Evolutionary conservation across 768 basidiomycete genomes (phyloP), one percentile per base, ranked within the genome.

Genomic region (Mycena galopus): DNA sequence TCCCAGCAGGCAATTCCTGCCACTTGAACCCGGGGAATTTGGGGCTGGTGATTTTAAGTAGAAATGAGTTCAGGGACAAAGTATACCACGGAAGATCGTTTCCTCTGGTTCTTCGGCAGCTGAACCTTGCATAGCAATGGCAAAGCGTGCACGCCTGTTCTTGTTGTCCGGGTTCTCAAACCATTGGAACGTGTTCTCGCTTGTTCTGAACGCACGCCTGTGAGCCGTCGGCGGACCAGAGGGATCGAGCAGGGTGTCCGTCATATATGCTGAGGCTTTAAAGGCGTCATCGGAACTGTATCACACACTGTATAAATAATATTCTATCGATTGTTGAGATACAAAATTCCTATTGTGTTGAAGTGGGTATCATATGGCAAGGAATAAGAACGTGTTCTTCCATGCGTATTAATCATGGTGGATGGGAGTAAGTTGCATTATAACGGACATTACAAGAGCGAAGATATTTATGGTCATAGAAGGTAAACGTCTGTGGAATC

Each of bases 111-210:
- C 64, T 23, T n/a, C 64, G 9, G 23, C 25, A 0, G n/a, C 50
- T 0, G 27, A 27, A 5, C 67, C 67, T 4, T 66, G 64, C 70
- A 71, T 71, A 9, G 70, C 71, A 9, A 72, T 35, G 1, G 53
- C 47, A 12, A 72, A 75, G 2, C 71, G 65, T 19, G 30, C 8
- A 1, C 68, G 57, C 19, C 33, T 19, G 7, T 37, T 11, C 29
- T 69, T 37, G 35, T 75, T 72, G 4, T 42, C 64, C 0, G 74
- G 72, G 1, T 30, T 23, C 32, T 73, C 72, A 23, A 69, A 64
- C 67, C 72, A 73, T 23, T 33, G 23, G 50, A 58, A 75, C 58
- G 67, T 65, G n/a, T 33, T 27, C 14, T 61, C 50, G 9, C 17
- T 17, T 0, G 74, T 73, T 1, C 30, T 17, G 30, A 69, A 67